These are phyloP conservation scores for Trichoderma pleuroti DNA, from an alignment of 2,329 filamentous ascomycete genomes.

Conservation along the genomic window DNA sequence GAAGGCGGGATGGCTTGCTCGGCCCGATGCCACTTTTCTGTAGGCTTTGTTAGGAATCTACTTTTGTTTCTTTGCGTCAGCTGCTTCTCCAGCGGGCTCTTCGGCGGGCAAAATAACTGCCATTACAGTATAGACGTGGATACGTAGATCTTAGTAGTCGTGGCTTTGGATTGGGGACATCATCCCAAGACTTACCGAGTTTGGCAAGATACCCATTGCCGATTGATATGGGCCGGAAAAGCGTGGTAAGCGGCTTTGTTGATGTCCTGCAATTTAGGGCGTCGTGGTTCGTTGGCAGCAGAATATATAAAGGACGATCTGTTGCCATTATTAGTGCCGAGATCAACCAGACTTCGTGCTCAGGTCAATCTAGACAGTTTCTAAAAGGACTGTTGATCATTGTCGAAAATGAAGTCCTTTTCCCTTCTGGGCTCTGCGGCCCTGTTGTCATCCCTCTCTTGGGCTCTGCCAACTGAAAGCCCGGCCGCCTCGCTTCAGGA, in stretches of 20 bases:
- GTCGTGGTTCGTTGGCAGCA: neutral
- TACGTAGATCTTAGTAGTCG: neutral
- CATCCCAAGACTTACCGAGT: neutral
- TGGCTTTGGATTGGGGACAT: neutral
- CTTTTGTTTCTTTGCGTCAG: neutral
- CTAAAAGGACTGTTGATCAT: conserved; percentile 9
- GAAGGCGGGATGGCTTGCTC: conserved; percentile 16
- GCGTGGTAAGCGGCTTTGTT: neutral
- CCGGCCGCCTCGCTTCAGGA: neutral
- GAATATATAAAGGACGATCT: conserved; percentile 14
- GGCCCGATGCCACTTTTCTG: conserved; percentile 11
- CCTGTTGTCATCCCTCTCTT: conserved; percentile 11
- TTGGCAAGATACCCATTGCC: neutral
- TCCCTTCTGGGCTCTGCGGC: conserved; percentile 15
- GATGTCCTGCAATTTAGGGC: conserved; percentile 5
- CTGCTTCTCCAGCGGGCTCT: neutral
- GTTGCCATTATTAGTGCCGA: neutral
- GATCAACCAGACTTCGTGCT: neutral
- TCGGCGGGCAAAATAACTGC: neutral
- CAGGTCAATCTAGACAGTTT: neutral
- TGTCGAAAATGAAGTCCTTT: conserved; percentile 15
- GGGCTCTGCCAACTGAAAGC: conserved; percentile 9
- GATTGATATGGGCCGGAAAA: neutral
- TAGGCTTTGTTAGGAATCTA: neutral
- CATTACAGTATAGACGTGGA: conserved; percentile 2